These are phyloP conservation scores for Elongisporangium senticosum DNA, from an alignment of 352 stramenopile genomes.

Conservation along the genomic window DNA sequence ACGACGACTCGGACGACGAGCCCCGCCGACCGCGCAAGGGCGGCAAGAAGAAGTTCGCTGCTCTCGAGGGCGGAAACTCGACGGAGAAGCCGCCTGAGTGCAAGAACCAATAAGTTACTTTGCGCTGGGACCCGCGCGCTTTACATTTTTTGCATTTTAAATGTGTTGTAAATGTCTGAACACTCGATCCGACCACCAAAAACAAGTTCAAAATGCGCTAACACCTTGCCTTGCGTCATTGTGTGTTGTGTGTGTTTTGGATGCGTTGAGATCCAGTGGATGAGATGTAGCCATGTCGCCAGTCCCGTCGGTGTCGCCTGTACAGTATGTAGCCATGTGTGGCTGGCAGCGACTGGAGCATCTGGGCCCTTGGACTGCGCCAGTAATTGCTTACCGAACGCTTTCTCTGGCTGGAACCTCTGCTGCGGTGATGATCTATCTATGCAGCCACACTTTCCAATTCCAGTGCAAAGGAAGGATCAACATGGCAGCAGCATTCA, in stretches of 20 bases:
- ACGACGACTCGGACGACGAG: constrained; percentile 56
- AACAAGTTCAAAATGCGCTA: not conserved
- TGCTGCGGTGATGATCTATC: not conserved
- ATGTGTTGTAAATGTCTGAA: not conserved
- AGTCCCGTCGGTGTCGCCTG: not conserved
- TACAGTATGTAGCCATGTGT: not conserved
- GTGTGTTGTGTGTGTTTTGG: not conserved
- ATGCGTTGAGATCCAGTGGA: not conserved
- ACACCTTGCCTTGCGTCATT: not conserved
- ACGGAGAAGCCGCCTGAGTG: constrained; percentile 84
- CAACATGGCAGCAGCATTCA: not conserved
- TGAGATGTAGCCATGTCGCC: not conserved
- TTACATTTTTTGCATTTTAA: constrained; percentile 2
- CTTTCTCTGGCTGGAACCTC: not conserved
- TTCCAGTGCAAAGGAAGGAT: not conserved
- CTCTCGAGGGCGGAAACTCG: constrained; percentile 53
- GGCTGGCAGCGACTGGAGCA: not conserved
- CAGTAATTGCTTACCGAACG: not conserved
- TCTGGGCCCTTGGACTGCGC: not conserved
- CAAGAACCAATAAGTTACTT: constrained; percentile 81
- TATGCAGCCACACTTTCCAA: not conserved
- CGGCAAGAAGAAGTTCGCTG: constrained; percentile 75
- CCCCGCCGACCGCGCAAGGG: constrained; percentile 26
- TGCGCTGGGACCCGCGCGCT: not conserved
- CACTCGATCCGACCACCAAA: not conserved